Evolutionary conservation across 371 early-diverging fungal species (phyloP).

Genomic region (Cokeromyces recurvatus): DNA sequence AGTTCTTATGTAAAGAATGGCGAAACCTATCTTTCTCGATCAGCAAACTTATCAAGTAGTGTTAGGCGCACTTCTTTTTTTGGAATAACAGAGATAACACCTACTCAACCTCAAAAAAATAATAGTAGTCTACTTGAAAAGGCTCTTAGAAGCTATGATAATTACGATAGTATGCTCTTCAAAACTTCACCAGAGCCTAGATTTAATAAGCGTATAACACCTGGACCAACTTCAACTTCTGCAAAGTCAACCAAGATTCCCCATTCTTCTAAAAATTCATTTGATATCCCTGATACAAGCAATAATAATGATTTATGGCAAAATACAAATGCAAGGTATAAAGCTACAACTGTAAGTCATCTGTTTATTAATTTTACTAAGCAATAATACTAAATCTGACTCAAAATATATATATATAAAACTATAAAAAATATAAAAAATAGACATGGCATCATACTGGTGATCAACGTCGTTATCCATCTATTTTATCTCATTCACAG

Average conservation of each 20-base stretch:
- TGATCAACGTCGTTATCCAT: constrained; percentile 29
- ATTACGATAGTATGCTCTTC: constrained; percentile 54
- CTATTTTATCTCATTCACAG: constrained; percentile 38
- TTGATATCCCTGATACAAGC: constrained; percentile 28
- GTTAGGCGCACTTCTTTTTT: constrained; percentile 9
- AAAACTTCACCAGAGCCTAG: constrained; percentile 35
- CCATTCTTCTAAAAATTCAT: constrained; percentile 22
- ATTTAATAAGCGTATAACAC: constrained; percentile 20
- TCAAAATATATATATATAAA: not conserved
- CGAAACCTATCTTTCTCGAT: constrained; percentile 36
- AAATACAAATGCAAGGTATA: constrained; percentile 10
- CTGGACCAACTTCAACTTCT: constrained; percentile 8
- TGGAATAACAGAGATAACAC: constrained; percentile 7
- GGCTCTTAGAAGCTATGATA: constrained; percentile 36
- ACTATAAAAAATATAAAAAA: no score
- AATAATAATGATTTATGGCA: constrained; percentile 10
- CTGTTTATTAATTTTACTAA: no score
- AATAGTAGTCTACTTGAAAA: not conserved
- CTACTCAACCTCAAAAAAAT: not conserved
- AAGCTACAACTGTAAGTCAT: constrained; percentile 25
- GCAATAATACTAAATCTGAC: no score
- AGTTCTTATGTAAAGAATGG: constrained; percentile 10
- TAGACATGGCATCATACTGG: constrained; percentile 43
- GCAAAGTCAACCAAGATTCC: constrained; percentile 9
- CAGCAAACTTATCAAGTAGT: constrained; percentile 30